Conservation (phyloP, 2,329 filamentous ascomycete species). For the Talaromyces sp. region DNA sequence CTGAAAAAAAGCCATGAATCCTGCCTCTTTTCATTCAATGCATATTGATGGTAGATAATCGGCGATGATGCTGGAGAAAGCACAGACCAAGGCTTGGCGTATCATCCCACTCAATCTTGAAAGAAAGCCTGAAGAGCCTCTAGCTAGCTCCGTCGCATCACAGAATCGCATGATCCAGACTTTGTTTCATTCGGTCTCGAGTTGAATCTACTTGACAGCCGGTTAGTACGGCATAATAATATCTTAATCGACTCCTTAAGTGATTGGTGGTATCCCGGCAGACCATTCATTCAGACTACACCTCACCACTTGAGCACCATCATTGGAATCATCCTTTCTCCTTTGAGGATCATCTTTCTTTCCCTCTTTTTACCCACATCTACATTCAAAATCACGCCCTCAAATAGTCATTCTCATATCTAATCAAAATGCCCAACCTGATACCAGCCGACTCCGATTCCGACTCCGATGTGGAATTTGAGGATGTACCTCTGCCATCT, state of each 20-base stretch:
- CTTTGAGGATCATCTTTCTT: too few species aligned
- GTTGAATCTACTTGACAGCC: neutral
- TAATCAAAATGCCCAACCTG: neutral
- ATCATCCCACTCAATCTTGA: slow-evolving; percentile 21
- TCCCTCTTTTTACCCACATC: too few species aligned
- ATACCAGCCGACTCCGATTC: slow-evolving; percentile 9
- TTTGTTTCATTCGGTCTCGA: too few species aligned
- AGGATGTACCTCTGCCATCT: slow-evolving; percentile 17
- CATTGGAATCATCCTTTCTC: too few species aligned
- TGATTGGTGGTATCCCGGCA: neutral
- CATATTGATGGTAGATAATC: too few species aligned
- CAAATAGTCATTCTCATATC: too few species aligned
- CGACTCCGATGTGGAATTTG: slow-evolving; percentile 26
- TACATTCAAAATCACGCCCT: too few species aligned
- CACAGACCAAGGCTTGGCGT: slow-evolving; percentile 40
- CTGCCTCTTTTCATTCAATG: too few species aligned
- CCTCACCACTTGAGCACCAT: too few species aligned
- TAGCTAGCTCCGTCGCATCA: neutral
- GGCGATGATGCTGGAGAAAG: neutral
- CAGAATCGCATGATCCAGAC: neutral
- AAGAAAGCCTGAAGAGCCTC: neutral
- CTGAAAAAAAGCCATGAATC: too few species aligned
- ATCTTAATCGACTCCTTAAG: neutral
- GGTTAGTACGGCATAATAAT: neutral
- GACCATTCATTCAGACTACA: neutral